These are phyloP conservation scores for Pelargonium nanum DNA, from an alignment of 345 rosid species.

Conservation along the genomic window DNA sequence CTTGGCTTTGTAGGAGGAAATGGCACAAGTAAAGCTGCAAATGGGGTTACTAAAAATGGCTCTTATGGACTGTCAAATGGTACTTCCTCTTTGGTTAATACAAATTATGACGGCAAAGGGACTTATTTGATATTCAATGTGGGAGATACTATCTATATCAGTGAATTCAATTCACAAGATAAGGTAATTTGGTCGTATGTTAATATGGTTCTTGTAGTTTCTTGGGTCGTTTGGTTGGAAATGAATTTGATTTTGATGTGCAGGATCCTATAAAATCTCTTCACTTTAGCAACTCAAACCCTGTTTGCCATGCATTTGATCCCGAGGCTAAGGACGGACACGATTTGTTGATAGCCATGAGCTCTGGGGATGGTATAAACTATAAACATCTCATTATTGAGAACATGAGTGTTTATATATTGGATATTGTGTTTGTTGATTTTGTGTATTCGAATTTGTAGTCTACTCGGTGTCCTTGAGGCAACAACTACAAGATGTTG, in stretches of 20 bases:
- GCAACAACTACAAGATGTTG: slow-evolving; percentile 35
- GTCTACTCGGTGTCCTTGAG: slow-evolving; percentile 27
- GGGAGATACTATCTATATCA: slow-evolving; percentile 85
- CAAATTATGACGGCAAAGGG: slow-evolving; percentile 95
- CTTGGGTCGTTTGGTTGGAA: neutral
- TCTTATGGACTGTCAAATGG: slow-evolving; percentile 51
- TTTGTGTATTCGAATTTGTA: slow-evolving; percentile 17
- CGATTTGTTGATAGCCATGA: neutral
- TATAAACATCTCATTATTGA: neutral
- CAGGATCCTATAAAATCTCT: slow-evolving; percentile 97
- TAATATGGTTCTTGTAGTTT: neutral
- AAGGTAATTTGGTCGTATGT: slow-evolving; percentile 41
- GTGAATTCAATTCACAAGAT: slow-evolving; percentile 95
- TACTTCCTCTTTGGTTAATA: slow-evolving; percentile 40
- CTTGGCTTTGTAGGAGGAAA: neutral
- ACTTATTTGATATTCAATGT: slow-evolving; percentile 91
- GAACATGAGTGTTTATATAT: slow-evolving; percentile 14
- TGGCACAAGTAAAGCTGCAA: neutral
- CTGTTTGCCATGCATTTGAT: slow-evolving; percentile 96
- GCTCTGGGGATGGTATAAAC: neutral
- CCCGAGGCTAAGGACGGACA: slow-evolving; percentile 29
- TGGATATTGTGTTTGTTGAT: no score
- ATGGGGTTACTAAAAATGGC: neutral
- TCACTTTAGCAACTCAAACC: slow-evolving; percentile 86
- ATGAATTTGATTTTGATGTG: slow-evolving; percentile 18